These are phyloP conservation scores for Neurospora crassa DNA, from an alignment of 2,329 filamentous ascomycete species.

Conservation along the genomic window DNA sequence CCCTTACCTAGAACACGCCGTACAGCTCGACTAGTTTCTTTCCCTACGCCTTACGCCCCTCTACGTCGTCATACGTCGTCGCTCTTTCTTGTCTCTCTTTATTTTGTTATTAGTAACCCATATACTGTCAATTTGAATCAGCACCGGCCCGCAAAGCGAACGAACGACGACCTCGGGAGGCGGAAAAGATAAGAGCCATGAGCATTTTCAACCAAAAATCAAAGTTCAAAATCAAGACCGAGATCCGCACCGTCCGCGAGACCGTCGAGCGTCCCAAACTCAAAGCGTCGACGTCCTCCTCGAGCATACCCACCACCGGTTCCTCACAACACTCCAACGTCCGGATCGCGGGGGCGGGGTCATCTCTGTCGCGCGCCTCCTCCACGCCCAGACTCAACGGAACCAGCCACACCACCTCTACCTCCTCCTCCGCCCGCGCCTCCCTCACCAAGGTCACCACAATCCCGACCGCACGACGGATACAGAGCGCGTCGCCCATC, in stretches of 20 bases:
- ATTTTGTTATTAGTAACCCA: background rate
- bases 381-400: conserved; percentile 1
- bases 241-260: conserved; percentile 26
- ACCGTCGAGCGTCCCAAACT: conserved; percentile 33
- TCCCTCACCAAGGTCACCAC: background rate
- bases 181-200: conserved; percentile 30
- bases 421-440: background rate
- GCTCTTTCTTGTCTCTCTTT: background rate
- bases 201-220: conserved; percentile 33
- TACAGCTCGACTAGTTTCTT: background rate
- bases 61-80: background rate
- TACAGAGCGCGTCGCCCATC: conserved; percentile 24
- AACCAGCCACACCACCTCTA: background rate
- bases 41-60: background rate
- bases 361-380: conserved; percentile 14
- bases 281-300: conserved; percentile 21
- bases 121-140: background rate
- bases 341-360: conserved; percentile 22
- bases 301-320: conserved; percentile 23
- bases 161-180: conserved; percentile 12
- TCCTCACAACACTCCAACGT: conserved; percentile 21
- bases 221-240: conserved; percentile 46
- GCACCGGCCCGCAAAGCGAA: background rate
- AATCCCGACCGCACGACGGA: background rate
- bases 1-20: background rate